Base-by-base conservation (phyloP, 2,329 filamentous ascomycete genomes). In the Cytospora piceicola region DNA sequence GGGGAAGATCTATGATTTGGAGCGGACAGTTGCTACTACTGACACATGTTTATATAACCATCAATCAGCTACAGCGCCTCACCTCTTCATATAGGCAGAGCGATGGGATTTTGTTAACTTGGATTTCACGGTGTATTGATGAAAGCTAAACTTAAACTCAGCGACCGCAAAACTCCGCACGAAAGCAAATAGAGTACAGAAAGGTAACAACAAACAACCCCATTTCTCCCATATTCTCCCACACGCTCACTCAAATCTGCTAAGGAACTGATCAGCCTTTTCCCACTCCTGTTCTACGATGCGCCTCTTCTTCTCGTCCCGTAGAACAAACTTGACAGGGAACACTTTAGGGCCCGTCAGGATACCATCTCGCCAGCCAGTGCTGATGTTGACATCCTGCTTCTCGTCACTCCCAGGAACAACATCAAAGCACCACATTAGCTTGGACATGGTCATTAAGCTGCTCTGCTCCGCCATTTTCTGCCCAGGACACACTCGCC, bases 341-440 rank as follows among this genome's bases (percentile, higher is more conserved):
- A 59, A 63, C 3, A 17, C 2, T 49, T 66, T 51, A 7, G 64
- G 64, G n/a, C 34, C 60, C 3, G 36, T 55, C n/a, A 63, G 27
- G 12, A 66, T 49, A 2, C 46, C 46, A 14, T 63, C 60, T 24
- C 22, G 58, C 14, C 24, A 66, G 34, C 32, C 60, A 5, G 32
- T 66, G n/a, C 27, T 22, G 9, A 63, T 20, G 46, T 63, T n/a
- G 8, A 57, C 24, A n/a, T 66, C 46, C 36, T 51, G 54, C 12
- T 59, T 59, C n/a, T 49, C 60, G n/a, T 24, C 32, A 15, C 27
- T 24, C 17, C 34, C 61, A 24, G 51, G 57, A 3, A 63, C 39
- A 24, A 68, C 46, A 17, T 67, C 61, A 11, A 67, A 67, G 27
- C 61, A 54, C 67, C 64, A 68, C 27, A 64, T n/a, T 4, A 67